Conservation (phyloP, 306 rosid species). For the Lathyrus aphaca region DNA sequence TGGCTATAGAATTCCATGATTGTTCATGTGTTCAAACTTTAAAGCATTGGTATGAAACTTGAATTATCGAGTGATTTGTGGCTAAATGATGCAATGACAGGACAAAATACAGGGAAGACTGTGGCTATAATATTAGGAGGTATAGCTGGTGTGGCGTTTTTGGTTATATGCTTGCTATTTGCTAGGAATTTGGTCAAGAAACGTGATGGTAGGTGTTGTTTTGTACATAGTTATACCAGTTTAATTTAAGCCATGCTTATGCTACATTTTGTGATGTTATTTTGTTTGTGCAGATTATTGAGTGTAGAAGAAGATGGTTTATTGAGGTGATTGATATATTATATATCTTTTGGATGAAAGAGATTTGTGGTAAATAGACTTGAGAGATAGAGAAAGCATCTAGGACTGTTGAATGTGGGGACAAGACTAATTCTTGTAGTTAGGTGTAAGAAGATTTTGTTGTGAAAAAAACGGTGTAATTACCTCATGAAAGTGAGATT, state of each 20-base stretch:
- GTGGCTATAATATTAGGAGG: constrained; percentile 97
- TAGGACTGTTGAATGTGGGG: constrained; percentile 43
- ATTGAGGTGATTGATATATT: constrained; percentile 48
- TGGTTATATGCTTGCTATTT: constrained; percentile 79
- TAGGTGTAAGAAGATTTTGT: constrained; percentile 49
- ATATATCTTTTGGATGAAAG: constrained; percentile 44
- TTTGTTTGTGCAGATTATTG: constrained; percentile 77
- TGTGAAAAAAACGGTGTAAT: constrained; percentile 47
- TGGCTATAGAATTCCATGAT: neutral
- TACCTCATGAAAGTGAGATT: constrained; percentile 50
- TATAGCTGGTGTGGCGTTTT: constrained; percentile 85
- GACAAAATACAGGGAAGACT: constrained; percentile 75
- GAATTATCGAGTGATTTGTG: constrained; percentile 28
- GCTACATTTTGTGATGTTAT: constrained; percentile 36
- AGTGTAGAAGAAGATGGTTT: constrained; percentile 47
- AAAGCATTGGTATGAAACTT: neutral
- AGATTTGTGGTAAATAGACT: constrained; percentile 55
- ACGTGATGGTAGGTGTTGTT: constrained; percentile 71
- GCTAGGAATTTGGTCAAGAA: constrained; percentile 82
- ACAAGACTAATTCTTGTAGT: constrained; percentile 45
- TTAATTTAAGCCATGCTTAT: neutral
- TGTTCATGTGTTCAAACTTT: no score
- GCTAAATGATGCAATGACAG: constrained; percentile 52
- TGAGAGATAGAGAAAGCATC: constrained; percentile 41
- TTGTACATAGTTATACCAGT: neutral